A percentile compares a stretch with the other conserved stretches of the same genome.
Evolutionary conservation across 208 protist genomes (phyloP).

Genomic region (Trypanosoma platydactyli): DNA sequence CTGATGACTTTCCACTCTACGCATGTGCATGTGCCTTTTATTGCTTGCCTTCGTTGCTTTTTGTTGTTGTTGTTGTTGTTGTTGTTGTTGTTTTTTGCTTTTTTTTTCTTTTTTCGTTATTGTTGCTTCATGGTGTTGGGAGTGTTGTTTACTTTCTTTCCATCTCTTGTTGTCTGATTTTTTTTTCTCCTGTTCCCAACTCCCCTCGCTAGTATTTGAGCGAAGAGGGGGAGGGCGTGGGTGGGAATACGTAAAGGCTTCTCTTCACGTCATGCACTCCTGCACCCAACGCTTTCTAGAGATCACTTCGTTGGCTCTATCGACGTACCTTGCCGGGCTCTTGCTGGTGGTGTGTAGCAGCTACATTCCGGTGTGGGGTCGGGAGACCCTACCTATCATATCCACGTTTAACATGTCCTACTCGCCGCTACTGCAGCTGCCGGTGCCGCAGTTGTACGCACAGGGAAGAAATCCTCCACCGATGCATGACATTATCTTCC

Average conservation of each 20-base stretch:
- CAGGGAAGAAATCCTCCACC: slow-evolving; percentile 19
- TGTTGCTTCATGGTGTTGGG: not conserved
- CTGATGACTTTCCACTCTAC: slow-evolving; percentile 13
- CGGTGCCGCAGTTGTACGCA: slow-evolving; percentile 12
- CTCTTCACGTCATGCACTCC: slow-evolving; percentile 37
- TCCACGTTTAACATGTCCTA: slow-evolving; percentile 32
- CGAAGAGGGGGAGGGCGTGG: not conserved
- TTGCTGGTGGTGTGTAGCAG: slow-evolving; percentile 38
- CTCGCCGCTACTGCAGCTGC: slow-evolving; percentile 28
- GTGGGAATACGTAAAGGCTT: too few species aligned
- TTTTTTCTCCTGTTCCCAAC: not conserved
- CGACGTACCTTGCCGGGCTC: slow-evolving; percentile 32
- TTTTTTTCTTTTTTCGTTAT: not conserved
- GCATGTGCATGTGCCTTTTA: not conserved
- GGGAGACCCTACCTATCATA: slow-evolving; percentile 28
- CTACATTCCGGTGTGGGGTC: slow-evolving; percentile 30
- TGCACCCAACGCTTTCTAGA: slow-evolving; percentile 43
- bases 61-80: slow-evolving; percentile 25
- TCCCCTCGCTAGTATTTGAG: too few species aligned
- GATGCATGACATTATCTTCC: slow-evolving; percentile 32
- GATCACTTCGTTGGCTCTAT: slow-evolving; percentile 36
- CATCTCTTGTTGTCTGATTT: not conserved
- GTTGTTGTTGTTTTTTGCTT: slow-evolving; percentile 11
- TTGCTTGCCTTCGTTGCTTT: slow-evolving; percentile 20
- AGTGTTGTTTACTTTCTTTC: not conserved